Conservation (phyloP, 2,329 filamentous ascomycete species). For the Fusarium sp. region DNA sequence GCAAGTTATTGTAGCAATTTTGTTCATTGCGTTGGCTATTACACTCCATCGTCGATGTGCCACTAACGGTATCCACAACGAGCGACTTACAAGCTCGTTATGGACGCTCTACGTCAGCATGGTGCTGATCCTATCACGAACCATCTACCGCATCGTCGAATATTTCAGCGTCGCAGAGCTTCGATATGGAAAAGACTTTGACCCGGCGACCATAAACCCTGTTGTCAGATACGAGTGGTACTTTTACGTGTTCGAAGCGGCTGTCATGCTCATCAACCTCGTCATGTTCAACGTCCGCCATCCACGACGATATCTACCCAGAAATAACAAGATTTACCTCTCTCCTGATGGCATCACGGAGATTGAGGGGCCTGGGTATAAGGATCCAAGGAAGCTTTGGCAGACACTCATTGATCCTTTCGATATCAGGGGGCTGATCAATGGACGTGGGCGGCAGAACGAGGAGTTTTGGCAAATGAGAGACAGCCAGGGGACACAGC, state of each 20-base stretch:
- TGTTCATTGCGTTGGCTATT: slow-evolving; percentile 61
- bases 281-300: slow-evolving; percentile 62
- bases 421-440: slow-evolving; percentile 51
- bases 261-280: slow-evolving; percentile 63
- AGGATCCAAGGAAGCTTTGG: slow-evolving; percentile 58
- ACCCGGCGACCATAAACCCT: slow-evolving; percentile 53
- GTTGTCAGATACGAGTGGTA: slow-evolving; percentile 68
- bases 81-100: slow-evolving; percentile 52
- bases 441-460: slow-evolving; percentile 45
- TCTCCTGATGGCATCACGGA: slow-evolving; percentile 61
- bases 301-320: slow-evolving; percentile 62
- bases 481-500: neutral
- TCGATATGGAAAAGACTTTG: slow-evolving; percentile 52
- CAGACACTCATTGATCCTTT: slow-evolving; percentile 57
- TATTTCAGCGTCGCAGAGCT: slow-evolving; percentile 63
- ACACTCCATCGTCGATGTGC: slow-evolving; percentile 61
- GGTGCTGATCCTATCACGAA: slow-evolving; percentile 62
- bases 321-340: slow-evolving; percentile 62
- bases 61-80: slow-evolving; percentile 50
- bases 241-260: slow-evolving; percentile 68
- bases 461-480: slow-evolving; percentile 53
- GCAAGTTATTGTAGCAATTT: slow-evolving; percentile 63
- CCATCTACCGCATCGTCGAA: slow-evolving; percentile 68
- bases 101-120: slow-evolving; percentile 63
- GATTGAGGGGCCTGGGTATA: slow-evolving; percentile 60